These are phyloP conservation scores for Ustilago crameri DNA, from an alignment of 1,284 basidiomycete genomes.

Conservation along the genomic window DNA sequence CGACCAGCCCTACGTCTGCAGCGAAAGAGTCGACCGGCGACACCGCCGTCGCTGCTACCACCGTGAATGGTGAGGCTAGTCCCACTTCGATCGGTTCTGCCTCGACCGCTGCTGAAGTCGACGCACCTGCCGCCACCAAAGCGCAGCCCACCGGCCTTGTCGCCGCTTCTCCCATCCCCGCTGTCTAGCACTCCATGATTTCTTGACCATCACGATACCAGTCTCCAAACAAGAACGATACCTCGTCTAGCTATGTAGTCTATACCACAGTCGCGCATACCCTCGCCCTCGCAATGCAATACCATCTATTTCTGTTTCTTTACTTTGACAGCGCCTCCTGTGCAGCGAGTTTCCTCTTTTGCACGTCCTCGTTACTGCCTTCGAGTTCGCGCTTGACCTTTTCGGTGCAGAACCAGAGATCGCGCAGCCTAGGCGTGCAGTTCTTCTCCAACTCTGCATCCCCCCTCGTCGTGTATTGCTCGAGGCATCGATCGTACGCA, in stretches of 20 bases:
- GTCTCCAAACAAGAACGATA: too few species aligned
- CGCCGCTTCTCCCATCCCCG: constrained; percentile 12
- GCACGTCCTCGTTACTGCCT: constrained; percentile 13
- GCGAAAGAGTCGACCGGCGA: not conserved
- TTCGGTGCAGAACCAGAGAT: constrained; percentile 62
- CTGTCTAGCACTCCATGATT: constrained; percentile 1
- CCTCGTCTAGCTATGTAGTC: too few species aligned
- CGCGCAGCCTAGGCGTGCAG: constrained; percentile 57
- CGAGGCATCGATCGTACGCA: constrained; percentile 62
- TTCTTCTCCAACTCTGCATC: constrained; percentile 56
- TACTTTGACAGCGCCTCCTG: constrained; percentile 35
- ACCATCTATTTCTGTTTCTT: too few species aligned
- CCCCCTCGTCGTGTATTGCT: constrained; percentile 29
- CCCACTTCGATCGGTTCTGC: constrained; percentile 6
- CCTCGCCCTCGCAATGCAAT: too few species aligned
- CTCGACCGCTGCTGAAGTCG: constrained; percentile 1
- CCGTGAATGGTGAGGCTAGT: not conserved
- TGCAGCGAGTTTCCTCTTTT: constrained; percentile 19
- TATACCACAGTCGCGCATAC: not conserved
- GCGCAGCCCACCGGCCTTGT: constrained; percentile 1
- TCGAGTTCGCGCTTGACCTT: constrained; percentile 56
- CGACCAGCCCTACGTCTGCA: not conserved
- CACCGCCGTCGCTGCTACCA: not conserved
- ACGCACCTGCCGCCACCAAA: not conserved
- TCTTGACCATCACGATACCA: too few species aligned